Evolutionary conservation across 1,284 basidiomycete genomes (phyloP).

Genomic region (Ceratobasidium sp.): DNA sequence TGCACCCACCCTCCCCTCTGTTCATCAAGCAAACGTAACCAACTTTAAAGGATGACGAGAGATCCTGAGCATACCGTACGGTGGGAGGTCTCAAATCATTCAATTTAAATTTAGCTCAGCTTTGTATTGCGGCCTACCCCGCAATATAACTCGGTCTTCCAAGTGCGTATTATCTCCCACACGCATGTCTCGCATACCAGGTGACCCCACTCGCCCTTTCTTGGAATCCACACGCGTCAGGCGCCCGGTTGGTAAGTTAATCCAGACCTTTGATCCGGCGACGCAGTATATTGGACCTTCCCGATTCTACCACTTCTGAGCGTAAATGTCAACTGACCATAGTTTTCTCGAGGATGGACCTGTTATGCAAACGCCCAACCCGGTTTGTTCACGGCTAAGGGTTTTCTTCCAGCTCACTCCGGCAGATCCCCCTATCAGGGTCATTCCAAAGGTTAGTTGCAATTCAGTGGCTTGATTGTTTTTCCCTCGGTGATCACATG

Average conservation of each 20-base stretch:
- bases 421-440: neutral
- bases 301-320: neutral
- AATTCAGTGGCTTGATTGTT: neutral
- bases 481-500: neutral
- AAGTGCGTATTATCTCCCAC: neutral
- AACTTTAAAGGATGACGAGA: neutral
- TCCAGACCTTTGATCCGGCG: neutral
- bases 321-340: neutral
- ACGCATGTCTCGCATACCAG: neutral
- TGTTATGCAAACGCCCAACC: neutral
- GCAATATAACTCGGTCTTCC: neutral
- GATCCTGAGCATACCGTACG: neutral
- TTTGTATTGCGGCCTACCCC: neutral
- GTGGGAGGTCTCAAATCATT: neutral
- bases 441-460: neutral
- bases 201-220: neutral
- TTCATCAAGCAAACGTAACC: neutral
- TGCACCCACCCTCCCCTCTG: too few species aligned
- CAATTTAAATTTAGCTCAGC: neutral
- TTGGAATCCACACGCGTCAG: neutral
- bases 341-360: neutral
- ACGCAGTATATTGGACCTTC: neutral
- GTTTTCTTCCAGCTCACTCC: neutral
- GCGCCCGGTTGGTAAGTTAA: neutral
- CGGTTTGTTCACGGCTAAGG: neutral